A percentile compares a stretch with the other conserved stretches of the same genome.
These are phyloP conservation scores for Claviceps citrina DNA, from an alignment of 2,329 filamentous ascomycete species.

Conservation along the genomic window DNA sequence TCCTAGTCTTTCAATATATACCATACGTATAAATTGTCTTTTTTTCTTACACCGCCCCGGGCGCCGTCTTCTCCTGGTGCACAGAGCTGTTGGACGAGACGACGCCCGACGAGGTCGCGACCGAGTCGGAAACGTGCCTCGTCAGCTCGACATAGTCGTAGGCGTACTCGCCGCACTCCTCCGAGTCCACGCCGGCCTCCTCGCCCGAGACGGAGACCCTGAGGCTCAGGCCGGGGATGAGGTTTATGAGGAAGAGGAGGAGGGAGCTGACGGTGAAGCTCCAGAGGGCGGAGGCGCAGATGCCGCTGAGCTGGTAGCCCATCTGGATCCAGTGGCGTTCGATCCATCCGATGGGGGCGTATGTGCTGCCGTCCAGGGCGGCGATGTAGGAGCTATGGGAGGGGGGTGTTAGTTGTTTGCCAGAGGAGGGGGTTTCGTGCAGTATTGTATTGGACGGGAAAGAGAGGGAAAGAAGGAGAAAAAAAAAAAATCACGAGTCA, in stretches of 20 bases:
- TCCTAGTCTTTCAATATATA: too few species aligned
- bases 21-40: too few species aligned
- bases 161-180: constrained; percentile 67
- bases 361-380: constrained; percentile 51
- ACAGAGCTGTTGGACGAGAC: constrained; percentile 12
- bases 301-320: constrained; percentile 55
- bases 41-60: too few species aligned
- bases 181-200: constrained; percentile 55
- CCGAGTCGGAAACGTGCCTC: constrained; percentile 40
- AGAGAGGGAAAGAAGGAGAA: neutral
- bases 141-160: constrained; percentile 67
- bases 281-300: constrained; percentile 48
- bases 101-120: constrained; percentile 10
- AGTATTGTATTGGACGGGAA: neutral
- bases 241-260: constrained; percentile 56
- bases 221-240: constrained; percentile 54
- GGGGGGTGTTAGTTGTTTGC: constrained; percentile 4
- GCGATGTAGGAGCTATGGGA: constrained; percentile 48
- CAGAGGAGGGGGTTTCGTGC: neutral
- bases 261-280: constrained; percentile 52
- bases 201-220: constrained; percentile 53
- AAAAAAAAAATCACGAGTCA: neutral
- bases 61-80: constrained; percentile 15
- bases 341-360: constrained; percentile 50
- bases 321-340: constrained; percentile 56